A percentile compares a stretch with the other conserved stretches of the same genome.
Conservation (phyloP, 129 eudicot genomes). For the Daucus carota region DNA sequence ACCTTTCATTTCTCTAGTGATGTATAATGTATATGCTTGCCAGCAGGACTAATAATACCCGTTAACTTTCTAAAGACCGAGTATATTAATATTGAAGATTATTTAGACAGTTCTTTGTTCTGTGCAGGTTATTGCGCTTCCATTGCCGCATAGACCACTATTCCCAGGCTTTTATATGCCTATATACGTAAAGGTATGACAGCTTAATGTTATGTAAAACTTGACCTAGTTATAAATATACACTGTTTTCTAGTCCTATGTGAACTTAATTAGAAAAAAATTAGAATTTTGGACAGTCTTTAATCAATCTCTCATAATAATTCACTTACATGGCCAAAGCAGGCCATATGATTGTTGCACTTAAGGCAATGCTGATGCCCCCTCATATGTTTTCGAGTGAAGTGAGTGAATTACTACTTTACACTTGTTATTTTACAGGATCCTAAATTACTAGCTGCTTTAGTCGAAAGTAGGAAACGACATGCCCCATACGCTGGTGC, state of each 20-base stretch:
- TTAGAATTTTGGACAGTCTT: neutral
- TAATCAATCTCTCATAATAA: neutral
- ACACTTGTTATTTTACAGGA: conserved; percentile 39
- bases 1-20: neutral
- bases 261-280: neutral
- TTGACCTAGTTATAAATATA: neutral
- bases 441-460: conserved; percentile 82
- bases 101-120: conserved; percentile 1
- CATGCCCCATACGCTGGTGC: conserved; percentile 98
- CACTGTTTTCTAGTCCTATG: neutral
- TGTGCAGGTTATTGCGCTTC: conserved; percentile 86
- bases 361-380: neutral
- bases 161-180: conserved; percentile 99
- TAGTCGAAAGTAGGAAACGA: conserved; percentile 76
- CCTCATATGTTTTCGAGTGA: neutral
- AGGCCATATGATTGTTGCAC: neutral
- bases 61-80: neutral
- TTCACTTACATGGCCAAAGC: neutral
- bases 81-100: neutral
- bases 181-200: conserved; percentile 75
- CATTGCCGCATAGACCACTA: conserved; percentile 77
- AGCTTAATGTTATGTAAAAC: neutral
- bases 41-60: neutral
- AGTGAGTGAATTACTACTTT: neutral
- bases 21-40: neutral